phyloP scores from a whole-genome alignment of 2,329 filamentous ascomycete genomes.

The Nemania serpens region DNA sequence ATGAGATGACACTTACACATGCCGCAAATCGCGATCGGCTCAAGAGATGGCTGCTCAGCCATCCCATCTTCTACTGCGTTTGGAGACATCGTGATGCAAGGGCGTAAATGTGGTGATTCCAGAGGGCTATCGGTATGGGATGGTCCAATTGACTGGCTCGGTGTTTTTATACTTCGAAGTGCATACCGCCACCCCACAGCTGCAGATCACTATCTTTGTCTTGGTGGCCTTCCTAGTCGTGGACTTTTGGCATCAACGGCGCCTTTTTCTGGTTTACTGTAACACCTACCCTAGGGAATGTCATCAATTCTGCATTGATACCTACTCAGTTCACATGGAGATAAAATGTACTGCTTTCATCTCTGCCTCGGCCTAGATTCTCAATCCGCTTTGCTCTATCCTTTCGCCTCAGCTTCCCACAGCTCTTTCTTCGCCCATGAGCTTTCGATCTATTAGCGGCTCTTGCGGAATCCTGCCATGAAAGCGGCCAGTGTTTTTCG shows the following conservation, averaged over 20 bases:
- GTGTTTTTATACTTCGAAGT: constrained; percentile 5
- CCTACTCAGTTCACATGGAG: neutral
- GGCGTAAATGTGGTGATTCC: neutral
- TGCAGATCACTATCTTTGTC: constrained; percentile 1
- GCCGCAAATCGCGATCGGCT: constrained; percentile 36
- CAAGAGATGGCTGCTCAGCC: constrained; percentile 21
- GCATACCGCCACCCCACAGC: neutral
- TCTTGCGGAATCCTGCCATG: constrained; percentile 1
- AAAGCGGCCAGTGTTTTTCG: too few relatives aligned
- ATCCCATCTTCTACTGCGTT: constrained; percentile 17
- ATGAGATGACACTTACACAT: constrained; percentile 31
- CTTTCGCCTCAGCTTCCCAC: neutral
- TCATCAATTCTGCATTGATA: neutral
- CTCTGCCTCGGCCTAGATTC: neutral
- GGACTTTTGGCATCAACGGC: neutral
- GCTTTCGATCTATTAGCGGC: neutral
- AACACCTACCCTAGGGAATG: neutral
- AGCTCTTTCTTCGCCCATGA: neutral
- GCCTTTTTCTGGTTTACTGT: neutral
- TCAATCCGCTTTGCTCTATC: neutral
- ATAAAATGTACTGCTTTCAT: neutral
- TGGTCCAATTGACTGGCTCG: neutral
- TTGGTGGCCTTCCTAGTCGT: neutral
- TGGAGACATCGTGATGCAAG: constrained; percentile 13
- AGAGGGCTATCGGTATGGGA: neutral